Evolutionary conservation across 148 eudicot genomes (phyloP), one percentile per base, ranked within the genome.

Genomic region (Talinum fruticosum): DNA sequence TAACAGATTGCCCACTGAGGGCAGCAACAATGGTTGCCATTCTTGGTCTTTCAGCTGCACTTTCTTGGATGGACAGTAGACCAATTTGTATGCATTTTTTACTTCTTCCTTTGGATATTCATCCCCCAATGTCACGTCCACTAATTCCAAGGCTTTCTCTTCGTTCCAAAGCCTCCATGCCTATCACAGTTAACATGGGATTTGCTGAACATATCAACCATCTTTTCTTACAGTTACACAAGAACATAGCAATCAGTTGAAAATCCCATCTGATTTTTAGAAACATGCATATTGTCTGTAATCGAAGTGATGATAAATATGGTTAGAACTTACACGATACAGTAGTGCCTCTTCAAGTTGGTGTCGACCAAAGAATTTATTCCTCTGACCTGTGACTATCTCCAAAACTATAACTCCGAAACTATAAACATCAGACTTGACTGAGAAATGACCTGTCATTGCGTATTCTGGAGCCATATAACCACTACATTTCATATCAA

Each of bases 111-210:
- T 24, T 59, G 65, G 30, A 59, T n/a, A 59, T 0, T 59, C 8
- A 19, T 59, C 24, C 0, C 30, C 65, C 10, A 59, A 24, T 24
- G 65, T 7, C 24, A 30, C 18, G 2, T 59, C 65, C 65, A 59
- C 29, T 30, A 59, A 59, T 0, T 59, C 65, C 12, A 59, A 7
- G 65, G 65, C 23, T n/a, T 26, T 59, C 6, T 14, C 65, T 21
- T 59, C 65, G 24, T 21, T 26, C 65, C 65, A 59, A 59, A 59
- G 65, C 65, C 65, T 59, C 65, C 65, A 59, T 59, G 65, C 65
- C 65, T 59, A 26, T 53, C 29, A 59, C 30, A 6, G 18, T 47
- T 47, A 8, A 47, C 53, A 8, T 47, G 18, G 18, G 15, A 15
- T 47, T 47, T 3, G 15, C 18, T 47, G 10, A 47, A 10, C 10